Percentiles rank a stretch among this genome's conserved stretches.
phyloP scores from a whole-genome alignment of 1,284 basidiomycete species.

The Irpex lacteus region DNA sequence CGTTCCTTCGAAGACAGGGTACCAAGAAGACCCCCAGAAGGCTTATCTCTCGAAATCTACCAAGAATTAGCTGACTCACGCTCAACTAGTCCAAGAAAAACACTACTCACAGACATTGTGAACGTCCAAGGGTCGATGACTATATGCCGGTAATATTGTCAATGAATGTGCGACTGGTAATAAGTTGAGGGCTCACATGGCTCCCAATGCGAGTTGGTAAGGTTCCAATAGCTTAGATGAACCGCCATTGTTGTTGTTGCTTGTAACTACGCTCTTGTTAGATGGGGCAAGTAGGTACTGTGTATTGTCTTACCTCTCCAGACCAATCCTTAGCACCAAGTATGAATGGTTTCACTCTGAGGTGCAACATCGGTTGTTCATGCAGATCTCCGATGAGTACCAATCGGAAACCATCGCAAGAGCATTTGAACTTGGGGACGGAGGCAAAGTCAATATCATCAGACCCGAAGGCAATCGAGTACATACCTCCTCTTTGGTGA shows the following conservation, averaged over 20 bases:
- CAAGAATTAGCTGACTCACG: not conserved
- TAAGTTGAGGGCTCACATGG: slow-evolving; percentile 55
- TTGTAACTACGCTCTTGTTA: slow-evolving; percentile 54
- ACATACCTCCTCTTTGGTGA: slow-evolving; percentile 78
- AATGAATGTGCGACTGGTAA: not conserved
- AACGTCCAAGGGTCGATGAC: slow-evolving; percentile 98
- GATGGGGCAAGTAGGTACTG: slow-evolving; percentile 7
- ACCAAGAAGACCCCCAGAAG: slow-evolving; percentile 56
- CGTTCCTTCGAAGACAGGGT: slow-evolving; percentile 79
- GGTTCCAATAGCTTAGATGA: slow-evolving; percentile 94
- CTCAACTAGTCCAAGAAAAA: too few species aligned
- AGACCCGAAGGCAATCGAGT: not conserved
- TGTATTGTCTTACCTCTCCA: slow-evolving; percentile 59
- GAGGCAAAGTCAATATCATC: not conserved
- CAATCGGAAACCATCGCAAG: slow-evolving; percentile 88
- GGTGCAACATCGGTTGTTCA: slow-evolving; percentile 91
- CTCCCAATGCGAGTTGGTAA: slow-evolving; percentile 98
- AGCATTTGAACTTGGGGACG: slow-evolving; percentile 64
- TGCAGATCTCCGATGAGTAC: slow-evolving; percentile 95
- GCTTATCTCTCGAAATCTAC: slow-evolving; percentile 53
- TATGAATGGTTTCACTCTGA: slow-evolving; percentile 86
- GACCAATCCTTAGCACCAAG: slow-evolving; percentile 92
- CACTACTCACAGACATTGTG: slow-evolving; percentile 59
- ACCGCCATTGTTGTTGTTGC: slow-evolving; percentile 79
- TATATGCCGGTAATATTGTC: slow-evolving; percentile 24